These are phyloP conservation scores for Fusarium paranaense DNA, from an alignment of 2,329 filamentous ascomycete genomes.

Conservation along the genomic window DNA sequence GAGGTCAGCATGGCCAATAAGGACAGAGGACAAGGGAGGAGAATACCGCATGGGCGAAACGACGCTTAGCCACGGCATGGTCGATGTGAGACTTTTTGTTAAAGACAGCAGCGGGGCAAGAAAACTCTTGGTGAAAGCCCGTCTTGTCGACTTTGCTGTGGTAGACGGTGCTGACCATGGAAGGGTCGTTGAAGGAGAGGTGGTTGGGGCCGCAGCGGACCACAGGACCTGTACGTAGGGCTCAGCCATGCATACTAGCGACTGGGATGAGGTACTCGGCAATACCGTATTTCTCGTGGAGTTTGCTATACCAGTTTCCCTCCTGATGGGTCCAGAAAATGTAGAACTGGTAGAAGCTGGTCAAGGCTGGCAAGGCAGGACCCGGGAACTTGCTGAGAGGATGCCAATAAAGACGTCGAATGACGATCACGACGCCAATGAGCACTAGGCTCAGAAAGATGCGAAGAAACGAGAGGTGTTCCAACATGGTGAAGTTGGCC, in stretches of 20 bases:
- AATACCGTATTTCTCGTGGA: not conserved
- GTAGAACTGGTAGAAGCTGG: conserved; percentile 1
- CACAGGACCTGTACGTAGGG: not conserved
- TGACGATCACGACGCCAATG: not conserved
- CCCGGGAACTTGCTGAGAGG: not conserved
- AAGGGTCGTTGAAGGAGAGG: not conserved
- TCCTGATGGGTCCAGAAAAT: not conserved
- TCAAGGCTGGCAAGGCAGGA: not conserved
- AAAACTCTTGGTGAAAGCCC: not conserved
- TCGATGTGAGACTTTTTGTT: not conserved
- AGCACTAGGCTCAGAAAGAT: not conserved
- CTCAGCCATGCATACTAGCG: not conserved
- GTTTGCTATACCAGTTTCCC: not conserved
- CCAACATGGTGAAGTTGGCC: not conserved
- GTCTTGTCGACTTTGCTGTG: not conserved
- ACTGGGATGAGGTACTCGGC: not conserved
- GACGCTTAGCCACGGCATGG: not conserved
- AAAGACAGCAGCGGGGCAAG: not conserved
- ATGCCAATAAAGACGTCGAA: not conserved
- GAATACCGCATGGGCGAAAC: not conserved
- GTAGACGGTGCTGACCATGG: not conserved
- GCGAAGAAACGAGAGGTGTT: not conserved
- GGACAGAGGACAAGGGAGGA: not conserved
- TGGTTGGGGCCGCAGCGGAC: not conserved
- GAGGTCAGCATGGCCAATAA: not conserved